Evolutionary conservation across 2,329 filamentous ascomycete genomes (phyloP), one percentile per base, ranked within the genome.

Genomic region (Colletotrichum sp.): DNA sequence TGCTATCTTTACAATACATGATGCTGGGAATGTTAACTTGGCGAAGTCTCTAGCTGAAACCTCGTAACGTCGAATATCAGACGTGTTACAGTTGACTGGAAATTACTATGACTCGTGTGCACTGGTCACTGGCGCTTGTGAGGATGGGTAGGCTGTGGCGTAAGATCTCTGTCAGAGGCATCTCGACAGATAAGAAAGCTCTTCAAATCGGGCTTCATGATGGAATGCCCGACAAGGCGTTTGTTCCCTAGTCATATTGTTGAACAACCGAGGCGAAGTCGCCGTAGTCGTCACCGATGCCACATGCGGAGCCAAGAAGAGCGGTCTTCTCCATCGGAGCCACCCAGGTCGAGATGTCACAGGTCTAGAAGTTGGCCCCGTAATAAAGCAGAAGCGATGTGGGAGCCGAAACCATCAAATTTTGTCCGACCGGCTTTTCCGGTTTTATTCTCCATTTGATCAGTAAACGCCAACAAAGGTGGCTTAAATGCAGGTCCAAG

Each of bases 111-210:
- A 48, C 43, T 48, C 43, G 43, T 48, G 43, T 3, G 10, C 1
- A 48, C n/a, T 21, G 43, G 43, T 48, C 18, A 5, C 5, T 48
- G 0, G 0, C 18, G 18, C 18, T 21, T 1, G 43, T 12, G 43
- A 2, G 18, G 9, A 1, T 2, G 43, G 5, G 2, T 21, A 48
- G n/a, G 43, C 10, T 48, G 10, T 1, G 43, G 43, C 0, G n/a
- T 0, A 7, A 21, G n/a, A 0, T 48, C 6, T 3, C 43, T 13
- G n/a, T 13, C n/a, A 48, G 43, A 48, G 43, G 43, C 0, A 21
- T 0, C 7, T 21, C n/a, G 43, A 48, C n/a, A 13, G 43, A 48
- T 48, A 21, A 13, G 10, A 48, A 48, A 48, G 10, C 43, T 21
- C 43, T 7, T 48, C 43, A 21, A 48, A 13, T 21, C 2, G 43